phyloP scores from a whole-genome alignment of 768 basidiomycete species.

The Pisolithus microcarpus region DNA sequence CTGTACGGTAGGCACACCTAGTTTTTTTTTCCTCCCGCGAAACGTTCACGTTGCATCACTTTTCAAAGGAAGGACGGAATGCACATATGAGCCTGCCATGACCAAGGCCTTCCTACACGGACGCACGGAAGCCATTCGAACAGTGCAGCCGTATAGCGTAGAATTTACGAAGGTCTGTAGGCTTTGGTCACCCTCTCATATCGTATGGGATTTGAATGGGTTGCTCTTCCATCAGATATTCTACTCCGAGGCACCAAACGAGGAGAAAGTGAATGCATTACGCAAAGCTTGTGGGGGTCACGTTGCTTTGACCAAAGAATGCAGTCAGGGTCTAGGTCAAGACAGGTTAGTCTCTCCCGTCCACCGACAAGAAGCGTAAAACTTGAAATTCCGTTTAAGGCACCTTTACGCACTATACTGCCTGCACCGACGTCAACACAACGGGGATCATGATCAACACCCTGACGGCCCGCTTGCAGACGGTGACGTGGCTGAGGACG shows the following conservation, averaged over 20 bases:
- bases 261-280: constrained; percentile 68
- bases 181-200: not conserved
- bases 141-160: constrained; percentile 81
- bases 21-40: not conserved
- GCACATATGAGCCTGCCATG: constrained; percentile 98
- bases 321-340: constrained; percentile 85
- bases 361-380: constrained; percentile 1
- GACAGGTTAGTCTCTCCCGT: constrained; percentile 51
- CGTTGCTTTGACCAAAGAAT: constrained; percentile 79
- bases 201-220: not conserved
- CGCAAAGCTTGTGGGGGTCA: constrained; percentile 83
- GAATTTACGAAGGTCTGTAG: constrained; percentile 69
- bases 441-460: constrained; percentile 31
- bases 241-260: constrained; percentile 68
- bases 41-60: not conserved
- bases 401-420: constrained; percentile 96
- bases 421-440: constrained; percentile 75
- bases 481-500: not conserved
- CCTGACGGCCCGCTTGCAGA: constrained; percentile 33
- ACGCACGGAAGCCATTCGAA: constrained; percentile 89
- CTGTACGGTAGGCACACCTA: constrained; percentile 56
- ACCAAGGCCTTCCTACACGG: constrained; percentile 94
- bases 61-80: constrained; percentile 77
- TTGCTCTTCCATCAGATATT: constrained; percentile 47
- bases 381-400: constrained; percentile 27